Conservation (phyloP, 768 basidiomycete genomes). For the Termitomyces sp. region DNA sequence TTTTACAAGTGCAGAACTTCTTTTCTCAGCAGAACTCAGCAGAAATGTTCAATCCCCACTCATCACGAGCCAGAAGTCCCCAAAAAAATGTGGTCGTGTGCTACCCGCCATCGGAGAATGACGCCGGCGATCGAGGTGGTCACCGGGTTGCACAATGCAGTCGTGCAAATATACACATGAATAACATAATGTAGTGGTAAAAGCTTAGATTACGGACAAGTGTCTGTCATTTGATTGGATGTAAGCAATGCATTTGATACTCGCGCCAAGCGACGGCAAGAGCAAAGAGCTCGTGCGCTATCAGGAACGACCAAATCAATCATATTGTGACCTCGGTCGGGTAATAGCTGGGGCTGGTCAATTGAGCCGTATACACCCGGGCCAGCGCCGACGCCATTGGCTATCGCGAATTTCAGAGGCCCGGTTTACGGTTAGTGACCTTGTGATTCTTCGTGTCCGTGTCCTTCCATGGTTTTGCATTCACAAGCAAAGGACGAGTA, state of each 20-base stretch:
- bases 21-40: neutral
- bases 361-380: neutral
- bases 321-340: neutral
- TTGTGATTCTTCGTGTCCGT: neutral
- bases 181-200: neutral
- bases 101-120: neutral
- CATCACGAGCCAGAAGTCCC: neutral
- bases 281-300: neutral
- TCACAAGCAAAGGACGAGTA: neutral
- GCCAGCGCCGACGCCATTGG: neutral
- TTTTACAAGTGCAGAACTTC: neutral
- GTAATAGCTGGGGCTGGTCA: neutral
- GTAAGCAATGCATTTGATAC: neutral
- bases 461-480: neutral
- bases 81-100: conserved; percentile 2
- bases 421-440: neutral
- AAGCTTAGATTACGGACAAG: no score
- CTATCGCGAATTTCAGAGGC: neutral
- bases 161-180: neutral
- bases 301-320: conserved; percentile 1
- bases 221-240: neutral
- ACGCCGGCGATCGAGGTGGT: conserved; percentile 3
- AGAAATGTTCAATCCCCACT: neutral
- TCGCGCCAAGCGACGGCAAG: neutral
- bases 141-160: neutral